Evolutionary conservation across 179 eudicot genomes (phyloP).

Genomic region (Beta macrorhiza): DNA sequence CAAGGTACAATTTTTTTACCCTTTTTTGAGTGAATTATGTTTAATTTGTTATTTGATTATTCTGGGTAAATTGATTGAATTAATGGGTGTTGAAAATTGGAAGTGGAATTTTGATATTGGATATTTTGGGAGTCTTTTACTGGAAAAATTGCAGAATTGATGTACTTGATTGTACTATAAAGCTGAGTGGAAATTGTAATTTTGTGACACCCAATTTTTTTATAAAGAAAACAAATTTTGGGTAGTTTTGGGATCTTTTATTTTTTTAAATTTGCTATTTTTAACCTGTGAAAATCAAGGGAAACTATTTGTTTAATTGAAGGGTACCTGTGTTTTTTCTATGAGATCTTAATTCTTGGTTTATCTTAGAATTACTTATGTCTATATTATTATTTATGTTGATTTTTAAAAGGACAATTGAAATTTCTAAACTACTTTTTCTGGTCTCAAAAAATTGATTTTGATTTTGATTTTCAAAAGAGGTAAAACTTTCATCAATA

Average conservation of each 20-base stretch:
- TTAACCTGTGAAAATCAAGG: not conserved
- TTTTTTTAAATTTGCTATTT: not conserved
- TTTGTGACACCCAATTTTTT: not conserved
- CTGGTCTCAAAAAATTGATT: not conserved
- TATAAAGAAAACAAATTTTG: too few relatives aligned
- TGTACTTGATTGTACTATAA: not conserved
- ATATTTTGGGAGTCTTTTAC: not conserved
- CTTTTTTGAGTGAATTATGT: not conserved
- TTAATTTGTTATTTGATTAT: too few relatives aligned
- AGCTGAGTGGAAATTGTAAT: not conserved
- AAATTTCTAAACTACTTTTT: too few relatives aligned
- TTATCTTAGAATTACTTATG: too few relatives aligned
- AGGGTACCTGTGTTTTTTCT: too few relatives aligned
- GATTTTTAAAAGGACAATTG: too few relatives aligned
- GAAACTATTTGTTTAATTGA: not conserved
- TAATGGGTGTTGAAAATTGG: not conserved
- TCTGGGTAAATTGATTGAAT: slow-evolving; percentile 7
- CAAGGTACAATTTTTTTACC: slow-evolving; percentile 19
- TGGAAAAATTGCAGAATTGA: not conserved
- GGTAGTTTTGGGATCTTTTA: too few relatives aligned
- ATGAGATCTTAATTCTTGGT: too few relatives aligned
- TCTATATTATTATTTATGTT: too few relatives aligned
- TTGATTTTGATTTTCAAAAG: not conserved
- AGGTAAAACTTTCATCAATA: not conserved
- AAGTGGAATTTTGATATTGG: not conserved